Conservation (phyloP, 2,329 filamentous ascomycete species). For the Coniochaeta hoffmannii region DNA sequence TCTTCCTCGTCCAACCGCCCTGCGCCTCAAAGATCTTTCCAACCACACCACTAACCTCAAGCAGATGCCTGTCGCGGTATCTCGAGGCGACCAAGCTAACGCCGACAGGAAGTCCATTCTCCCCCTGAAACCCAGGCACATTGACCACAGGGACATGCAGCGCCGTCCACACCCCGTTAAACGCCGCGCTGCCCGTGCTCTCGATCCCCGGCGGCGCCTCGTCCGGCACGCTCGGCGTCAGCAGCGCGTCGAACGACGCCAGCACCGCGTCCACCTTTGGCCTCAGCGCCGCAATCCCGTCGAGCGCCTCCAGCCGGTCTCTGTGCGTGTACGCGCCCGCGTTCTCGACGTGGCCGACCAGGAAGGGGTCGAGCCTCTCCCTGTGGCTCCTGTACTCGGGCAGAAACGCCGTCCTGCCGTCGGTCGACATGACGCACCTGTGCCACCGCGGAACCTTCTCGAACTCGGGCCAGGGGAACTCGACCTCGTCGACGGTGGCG, state of each 20-base stretch:
- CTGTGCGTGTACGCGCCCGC: slow-evolving; percentile 30
- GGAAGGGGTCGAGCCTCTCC: slow-evolving; percentile 33
- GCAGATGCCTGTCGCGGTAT: slow-evolving; percentile 33
- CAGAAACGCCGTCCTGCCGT: slow-evolving; percentile 46
- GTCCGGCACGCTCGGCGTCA: slow-evolving; percentile 51
- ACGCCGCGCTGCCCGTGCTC: slow-evolving; percentile 46
- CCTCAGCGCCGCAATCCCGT: slow-evolving; percentile 44
- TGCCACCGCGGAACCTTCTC: slow-evolving; percentile 37
- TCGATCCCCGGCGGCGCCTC: slow-evolving; percentile 49
- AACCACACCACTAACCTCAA: slow-evolving; percentile 19
- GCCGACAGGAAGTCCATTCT: slow-evolving; percentile 51
- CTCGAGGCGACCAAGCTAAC: slow-evolving; percentile 41
- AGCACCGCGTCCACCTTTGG: slow-evolving; percentile 47
- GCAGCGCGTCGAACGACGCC: slow-evolving; percentile 42
- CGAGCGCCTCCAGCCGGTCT: slow-evolving; percentile 45
- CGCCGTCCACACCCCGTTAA: slow-evolving; percentile 44
- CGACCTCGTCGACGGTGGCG: slow-evolving; percentile 48
- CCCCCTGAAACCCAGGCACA: slow-evolving; percentile 53
- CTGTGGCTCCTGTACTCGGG: slow-evolving; percentile 43
- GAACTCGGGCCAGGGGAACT: slow-evolving; percentile 41
- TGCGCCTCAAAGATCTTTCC: not conserved
- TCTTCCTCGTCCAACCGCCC: slow-evolving; percentile 1
- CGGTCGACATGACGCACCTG: slow-evolving; percentile 37
- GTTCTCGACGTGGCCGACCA: slow-evolving; percentile 47
- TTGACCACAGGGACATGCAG: slow-evolving; percentile 59